Conservation (phyloP, 371 early-diverging fungal genomes). For the Saksenaea oblongispora region DNA sequence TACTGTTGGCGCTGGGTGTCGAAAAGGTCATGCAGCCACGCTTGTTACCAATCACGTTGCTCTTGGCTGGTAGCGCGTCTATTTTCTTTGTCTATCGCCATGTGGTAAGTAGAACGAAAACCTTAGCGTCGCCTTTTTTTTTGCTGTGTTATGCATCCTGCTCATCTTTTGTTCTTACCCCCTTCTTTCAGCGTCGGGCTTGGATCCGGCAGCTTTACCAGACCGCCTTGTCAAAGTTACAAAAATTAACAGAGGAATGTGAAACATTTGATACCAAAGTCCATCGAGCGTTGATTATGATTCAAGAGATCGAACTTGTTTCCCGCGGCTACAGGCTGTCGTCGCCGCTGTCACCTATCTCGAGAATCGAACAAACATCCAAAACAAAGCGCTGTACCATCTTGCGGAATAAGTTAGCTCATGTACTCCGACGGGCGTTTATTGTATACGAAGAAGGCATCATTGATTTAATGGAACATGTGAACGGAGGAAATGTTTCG, state of each 20-base stretch:
- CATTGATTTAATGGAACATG: constrained; percentile 36
- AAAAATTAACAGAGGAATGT: constrained; percentile 52
- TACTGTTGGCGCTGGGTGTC: constrained; percentile 16
- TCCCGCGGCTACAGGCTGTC: constrained; percentile 71
- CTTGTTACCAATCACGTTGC: constrained; percentile 19
- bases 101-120: constrained; percentile 32
- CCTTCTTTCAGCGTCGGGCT: constrained; percentile 42
- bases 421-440: constrained; percentile 40
- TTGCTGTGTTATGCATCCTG: neutral
- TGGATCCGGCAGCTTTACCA: constrained; percentile 54
- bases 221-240: constrained; percentile 48
- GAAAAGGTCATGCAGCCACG: constrained; percentile 19
- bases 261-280: constrained; percentile 59
- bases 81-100: constrained; percentile 42
- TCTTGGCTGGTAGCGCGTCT: constrained; percentile 32
- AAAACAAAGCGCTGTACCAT: constrained; percentile 53
- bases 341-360: constrained; percentile 63
- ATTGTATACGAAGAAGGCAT: constrained; percentile 46
- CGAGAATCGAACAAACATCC: constrained; percentile 66
- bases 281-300: constrained; percentile 62
- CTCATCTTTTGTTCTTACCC: neutral
- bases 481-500: constrained; percentile 31
- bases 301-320: constrained; percentile 75
- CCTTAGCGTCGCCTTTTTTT: neutral
- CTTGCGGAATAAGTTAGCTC: constrained; percentile 32